phyloP scores from a whole-genome alignment of 2,329 filamentous ascomycete genomes.

The Fusarium haematococcum region DNA sequence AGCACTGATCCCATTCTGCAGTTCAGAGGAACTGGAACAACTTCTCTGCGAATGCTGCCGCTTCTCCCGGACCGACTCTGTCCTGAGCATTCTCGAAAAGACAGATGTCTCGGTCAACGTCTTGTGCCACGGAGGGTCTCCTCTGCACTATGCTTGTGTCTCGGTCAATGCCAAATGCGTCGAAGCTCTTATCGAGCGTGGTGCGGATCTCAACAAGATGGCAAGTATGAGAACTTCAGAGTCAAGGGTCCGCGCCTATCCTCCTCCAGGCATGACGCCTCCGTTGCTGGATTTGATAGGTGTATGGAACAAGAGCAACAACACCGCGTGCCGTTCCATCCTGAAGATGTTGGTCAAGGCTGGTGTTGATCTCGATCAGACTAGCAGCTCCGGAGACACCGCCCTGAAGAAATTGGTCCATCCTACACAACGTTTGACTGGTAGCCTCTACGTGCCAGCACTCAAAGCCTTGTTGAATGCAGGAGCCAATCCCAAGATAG shows the following conservation, averaged over 20 bases:
- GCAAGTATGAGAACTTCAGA: neutral
- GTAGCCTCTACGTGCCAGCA: neutral
- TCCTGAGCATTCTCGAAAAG: slow-evolving; percentile 17
- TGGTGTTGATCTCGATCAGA: slow-evolving; percentile 24
- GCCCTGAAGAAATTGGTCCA: slow-evolving; percentile 2
- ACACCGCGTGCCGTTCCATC: slow-evolving; percentile 9
- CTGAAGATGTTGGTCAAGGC: slow-evolving; percentile 25
- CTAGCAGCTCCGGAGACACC: neutral
- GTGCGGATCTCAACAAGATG: slow-evolving; percentile 23
- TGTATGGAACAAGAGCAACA: slow-evolving; percentile 15
- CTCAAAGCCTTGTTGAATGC: slow-evolving; percentile 19
- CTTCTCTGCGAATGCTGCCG: slow-evolving; percentile 34
- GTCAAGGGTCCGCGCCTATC: neutral
- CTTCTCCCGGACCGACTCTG: slow-evolving; percentile 18
- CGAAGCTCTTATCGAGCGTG: slow-evolving; percentile 23
- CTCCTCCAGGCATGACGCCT: neutral
- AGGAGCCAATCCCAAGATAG: slow-evolving; percentile 3
- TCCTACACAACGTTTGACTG: neutral
- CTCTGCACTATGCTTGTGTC: slow-evolving; percentile 26
- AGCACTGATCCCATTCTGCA: slow-evolving; percentile 35
- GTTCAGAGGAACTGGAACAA: slow-evolving; percentile 20
- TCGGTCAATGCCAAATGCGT: slow-evolving; percentile 15
- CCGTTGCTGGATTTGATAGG: slow-evolving; percentile 20
- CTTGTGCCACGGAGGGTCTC: slow-evolving; percentile 12
- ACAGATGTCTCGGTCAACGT: slow-evolving; percentile 31